Base-by-base conservation (phyloP, 345 rosid species). In the Rhodamnia argentea region DNA sequence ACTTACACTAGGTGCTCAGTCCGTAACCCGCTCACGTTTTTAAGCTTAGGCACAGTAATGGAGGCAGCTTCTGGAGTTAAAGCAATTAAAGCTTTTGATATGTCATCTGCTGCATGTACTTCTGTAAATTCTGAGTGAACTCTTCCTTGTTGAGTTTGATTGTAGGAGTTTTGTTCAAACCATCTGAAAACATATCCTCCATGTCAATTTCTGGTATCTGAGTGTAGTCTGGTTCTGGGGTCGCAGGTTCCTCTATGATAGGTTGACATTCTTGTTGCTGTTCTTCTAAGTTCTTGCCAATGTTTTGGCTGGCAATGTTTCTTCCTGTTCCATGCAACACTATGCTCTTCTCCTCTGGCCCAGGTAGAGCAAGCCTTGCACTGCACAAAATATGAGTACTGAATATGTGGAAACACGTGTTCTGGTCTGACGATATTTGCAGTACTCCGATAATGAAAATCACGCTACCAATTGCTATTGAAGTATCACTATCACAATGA, bases 1-100 rank as follows among this genome's bases (percentile, higher is more conserved):
- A 92, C 99, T 88, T 93, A 97, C 99, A 97, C 99, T 84, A 89
- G 94, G 86, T 97, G 99, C 85, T 97, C 99, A 64, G 99, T 97
- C 70, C 96, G 91, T 83, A 96, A 89, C 84, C 91, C 4, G 42
- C 42, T 40, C 42, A 40, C 42, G 5, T 40, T 40, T 40, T 40
- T 40, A 40, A 40, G 42, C 42, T 40, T 40, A 40, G 42, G 3
- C 42, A 40, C 42, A 40, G 42, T 3, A 40, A 40, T 40, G 42
- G 95, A 93, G 84, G 98, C 96, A 88, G 92, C 95, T 87, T 90
- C 93, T 82, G 93, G 92, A 12, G 92, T 92, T 84, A 97, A 91
- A 84, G 96, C 95, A 89, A 97, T 97, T 83, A 97, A 88, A 37
- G 98, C 99, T 42, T 88, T 91, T 74, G 98, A 96, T 90, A 96